phyloP scores from a whole-genome alignment of 1,284 basidiomycete species.

The Rhodotorula sp. region DNA sequence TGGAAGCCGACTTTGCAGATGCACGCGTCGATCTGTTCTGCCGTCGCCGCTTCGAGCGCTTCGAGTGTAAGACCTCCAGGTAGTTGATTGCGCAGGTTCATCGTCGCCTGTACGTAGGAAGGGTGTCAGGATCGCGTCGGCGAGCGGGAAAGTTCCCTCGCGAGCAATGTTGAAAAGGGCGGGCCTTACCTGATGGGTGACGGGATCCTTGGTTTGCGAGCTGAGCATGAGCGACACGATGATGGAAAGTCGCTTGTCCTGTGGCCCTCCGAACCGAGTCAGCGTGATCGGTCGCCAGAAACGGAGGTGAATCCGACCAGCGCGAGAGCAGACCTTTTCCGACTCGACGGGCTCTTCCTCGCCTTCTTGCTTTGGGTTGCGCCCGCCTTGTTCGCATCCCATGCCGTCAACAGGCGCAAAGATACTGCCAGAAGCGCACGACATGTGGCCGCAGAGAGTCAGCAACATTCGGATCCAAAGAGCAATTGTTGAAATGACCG shows the following conservation, averaged over 20 bases:
- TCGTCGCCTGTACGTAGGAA: conserved; percentile 61
- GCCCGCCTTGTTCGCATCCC: conserved; percentile 74
- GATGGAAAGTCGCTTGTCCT: conserved; percentile 78
- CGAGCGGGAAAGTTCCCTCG: background rate
- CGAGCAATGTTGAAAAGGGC: no score
- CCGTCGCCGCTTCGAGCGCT: conserved; percentile 66
- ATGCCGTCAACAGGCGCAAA: conserved; percentile 87
- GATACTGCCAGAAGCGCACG: conserved; percentile 47
- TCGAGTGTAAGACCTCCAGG: conserved; percentile 75
- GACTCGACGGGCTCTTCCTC: background rate
- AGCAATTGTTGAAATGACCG: no score
- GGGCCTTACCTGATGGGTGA: conserved; percentile 21
- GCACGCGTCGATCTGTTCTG: conserved; percentile 56
- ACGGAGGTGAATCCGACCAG: background rate
- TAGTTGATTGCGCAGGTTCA: conserved; percentile 68
- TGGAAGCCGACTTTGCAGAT: conserved; percentile 54
- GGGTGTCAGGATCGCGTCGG: background rate
- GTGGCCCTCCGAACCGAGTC: conserved; percentile 3
- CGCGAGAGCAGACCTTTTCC: conserved; percentile 1
- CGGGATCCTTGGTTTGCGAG: conserved; percentile 79
- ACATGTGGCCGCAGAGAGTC: background rate
- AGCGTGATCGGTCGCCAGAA: background rate
- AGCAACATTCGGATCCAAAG: background rate
- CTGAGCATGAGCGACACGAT: conserved; percentile 93
- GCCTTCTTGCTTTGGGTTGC: conserved; percentile 42